These are phyloP conservation scores for Microcos paniculata DNA, from an alignment of 345 rosid species.

Conservation along the genomic window DNA sequence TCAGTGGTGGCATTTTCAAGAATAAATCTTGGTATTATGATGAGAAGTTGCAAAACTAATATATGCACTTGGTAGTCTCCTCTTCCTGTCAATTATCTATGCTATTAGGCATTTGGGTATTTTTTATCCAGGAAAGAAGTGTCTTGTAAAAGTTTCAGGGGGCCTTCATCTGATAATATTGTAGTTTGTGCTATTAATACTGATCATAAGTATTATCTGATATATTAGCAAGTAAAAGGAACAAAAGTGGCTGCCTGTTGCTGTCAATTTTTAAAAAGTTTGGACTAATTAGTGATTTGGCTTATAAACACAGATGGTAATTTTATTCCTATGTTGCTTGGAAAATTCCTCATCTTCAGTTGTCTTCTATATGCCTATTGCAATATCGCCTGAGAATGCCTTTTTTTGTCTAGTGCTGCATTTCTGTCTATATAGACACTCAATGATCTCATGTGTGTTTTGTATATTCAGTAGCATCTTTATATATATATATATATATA, in stretches of 20 bases:
- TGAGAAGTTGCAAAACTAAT: background rate
- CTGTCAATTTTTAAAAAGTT: background rate
- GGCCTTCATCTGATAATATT: background rate
- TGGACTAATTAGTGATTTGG: background rate
- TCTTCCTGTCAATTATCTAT: too few relatives aligned
- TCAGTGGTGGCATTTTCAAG: background rate
- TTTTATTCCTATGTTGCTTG: background rate
- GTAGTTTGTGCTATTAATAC: background rate
- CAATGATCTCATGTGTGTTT: background rate
- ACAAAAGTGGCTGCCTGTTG: background rate
- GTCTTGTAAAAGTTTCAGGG: constrained; percentile 3
- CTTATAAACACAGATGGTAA: background rate
- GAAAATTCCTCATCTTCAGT: background rate
- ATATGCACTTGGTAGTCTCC: background rate
- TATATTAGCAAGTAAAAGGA: background rate
- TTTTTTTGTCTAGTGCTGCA: background rate
- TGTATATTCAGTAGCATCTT: background rate
- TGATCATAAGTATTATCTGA: background rate
- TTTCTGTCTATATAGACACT: background rate
- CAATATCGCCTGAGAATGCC: background rate
- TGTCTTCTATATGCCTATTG: background rate
- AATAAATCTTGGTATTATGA: background rate
- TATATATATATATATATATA: too few relatives aligned
- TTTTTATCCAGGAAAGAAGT: background rate
- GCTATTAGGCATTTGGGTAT: background rate